A percentile compares a stretch with the other conserved stretches of the same genome.
These are phyloP conservation scores for Diaporthe sp. DNA, from an alignment of 2,329 filamentous ascomycete species.

Conservation along the genomic window DNA sequence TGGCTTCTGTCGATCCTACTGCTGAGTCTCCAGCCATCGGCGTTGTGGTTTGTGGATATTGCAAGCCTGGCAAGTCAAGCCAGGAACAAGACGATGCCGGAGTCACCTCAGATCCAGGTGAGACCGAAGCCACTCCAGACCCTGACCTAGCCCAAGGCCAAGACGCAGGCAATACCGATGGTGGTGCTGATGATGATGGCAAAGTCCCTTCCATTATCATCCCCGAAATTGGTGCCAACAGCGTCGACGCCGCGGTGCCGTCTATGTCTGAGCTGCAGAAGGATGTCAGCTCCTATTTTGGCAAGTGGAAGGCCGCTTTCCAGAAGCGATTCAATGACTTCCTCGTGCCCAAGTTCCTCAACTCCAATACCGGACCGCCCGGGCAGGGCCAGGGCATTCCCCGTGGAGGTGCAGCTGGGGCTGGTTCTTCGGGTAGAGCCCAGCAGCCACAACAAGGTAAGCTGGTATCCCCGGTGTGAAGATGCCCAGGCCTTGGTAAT, in stretches of 20 bases:
- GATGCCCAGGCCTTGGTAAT: not conserved
- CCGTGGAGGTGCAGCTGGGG: slow-evolving; percentile 41
- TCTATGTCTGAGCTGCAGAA: slow-evolving; percentile 71
- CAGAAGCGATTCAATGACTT: slow-evolving; percentile 78
- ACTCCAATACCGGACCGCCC: slow-evolving; percentile 36
- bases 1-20: slow-evolving; percentile 4
- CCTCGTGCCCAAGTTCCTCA: slow-evolving; percentile 58
- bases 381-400: slow-evolving; percentile 39
- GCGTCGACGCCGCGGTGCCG: slow-evolving; percentile 43
- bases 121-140: slow-evolving; percentile 17
- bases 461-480: not conserved
- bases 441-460: slow-evolving; percentile 34
- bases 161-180: slow-evolving; percentile 5
- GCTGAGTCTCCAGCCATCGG: slow-evolving; percentile 2
- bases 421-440: slow-evolving; percentile 3
- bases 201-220: slow-evolving; percentile 25
- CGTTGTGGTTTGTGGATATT: slow-evolving; percentile 6
- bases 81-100: slow-evolving; percentile 19
- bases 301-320: slow-evolving; percentile 82
- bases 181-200: slow-evolving; percentile 25
- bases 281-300: slow-evolving; percentile 76
- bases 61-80: slow-evolving; percentile 20
- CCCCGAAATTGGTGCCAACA: slow-evolving; percentile 29
- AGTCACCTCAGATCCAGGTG: slow-evolving; percentile 24
- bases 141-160: slow-evolving; percentile 10